These are phyloP conservation scores for Aspergillus sp. DNA, from an alignment of 2,329 filamentous ascomycete genomes.

Conservation along the genomic window DNA sequence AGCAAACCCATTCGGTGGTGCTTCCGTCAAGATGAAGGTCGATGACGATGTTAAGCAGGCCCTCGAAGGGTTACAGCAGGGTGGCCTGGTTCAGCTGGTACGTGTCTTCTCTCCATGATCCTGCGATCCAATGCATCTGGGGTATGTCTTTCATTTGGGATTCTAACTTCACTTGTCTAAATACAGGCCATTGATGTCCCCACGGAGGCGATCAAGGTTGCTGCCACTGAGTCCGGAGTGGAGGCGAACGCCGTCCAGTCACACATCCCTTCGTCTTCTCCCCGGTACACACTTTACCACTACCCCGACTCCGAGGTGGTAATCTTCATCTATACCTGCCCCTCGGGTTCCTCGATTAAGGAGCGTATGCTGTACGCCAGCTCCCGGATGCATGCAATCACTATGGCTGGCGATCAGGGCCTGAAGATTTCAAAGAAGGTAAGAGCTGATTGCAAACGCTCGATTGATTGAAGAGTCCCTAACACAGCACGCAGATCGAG, in stretches of 20 bases:
- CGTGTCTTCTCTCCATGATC: conserved; percentile 18
- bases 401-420: conserved; percentile 57
- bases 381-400: conserved; percentile 57
- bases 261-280: conserved; percentile 56
- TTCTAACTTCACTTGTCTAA: conserved; percentile 23
- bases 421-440: conserved; percentile 60
- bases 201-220: conserved; percentile 60
- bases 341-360: conserved; percentile 61
- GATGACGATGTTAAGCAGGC: conserved; percentile 57
- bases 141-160: conserved; percentile 12
- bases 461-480: conserved; percentile 16
- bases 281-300: conserved; percentile 63
- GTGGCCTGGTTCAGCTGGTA: conserved; percentile 54
- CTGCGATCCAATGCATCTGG: background rate
- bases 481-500: conserved; percentile 51
- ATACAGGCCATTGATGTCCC: conserved; percentile 44
- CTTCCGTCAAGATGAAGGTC: conserved; percentile 54
- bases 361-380: conserved; percentile 68
- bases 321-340: conserved; percentile 67
- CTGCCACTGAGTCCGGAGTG: conserved; percentile 46
- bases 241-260: conserved; percentile 48
- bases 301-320: conserved; percentile 52
- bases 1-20: conserved; percentile 24
- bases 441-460: conserved; percentile 17
- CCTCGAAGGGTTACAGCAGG: conserved; percentile 44